phyloP scores from a whole-genome alignment of 331 rosid species.

The Malus hybrid region DNA sequence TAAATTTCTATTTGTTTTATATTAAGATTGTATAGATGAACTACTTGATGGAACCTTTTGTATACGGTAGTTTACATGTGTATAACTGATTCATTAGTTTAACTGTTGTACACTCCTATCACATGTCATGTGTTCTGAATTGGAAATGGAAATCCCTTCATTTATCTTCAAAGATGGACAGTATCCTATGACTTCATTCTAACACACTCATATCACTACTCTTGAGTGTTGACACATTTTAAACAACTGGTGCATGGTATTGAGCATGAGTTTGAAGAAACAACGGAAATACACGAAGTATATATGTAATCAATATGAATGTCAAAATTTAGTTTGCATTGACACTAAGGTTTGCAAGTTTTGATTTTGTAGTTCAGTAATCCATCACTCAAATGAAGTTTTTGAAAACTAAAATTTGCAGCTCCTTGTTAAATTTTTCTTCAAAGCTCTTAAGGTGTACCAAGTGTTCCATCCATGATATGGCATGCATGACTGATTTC shows the following conservation, averaged over 20 bases:
- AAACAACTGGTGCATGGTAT: slow-evolving; percentile 43
- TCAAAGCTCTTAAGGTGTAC: too few relatives aligned
- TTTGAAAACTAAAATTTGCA: too few relatives aligned
- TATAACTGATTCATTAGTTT: background rate
- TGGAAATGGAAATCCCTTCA: background rate
- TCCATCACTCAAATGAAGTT: too few relatives aligned
- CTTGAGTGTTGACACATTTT: background rate
- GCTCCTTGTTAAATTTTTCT: too few relatives aligned
- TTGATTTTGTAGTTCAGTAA: too few relatives aligned
- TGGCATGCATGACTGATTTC: too few relatives aligned
- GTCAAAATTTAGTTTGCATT: slow-evolving; percentile 17
- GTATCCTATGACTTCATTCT: background rate
- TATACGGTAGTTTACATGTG: background rate
- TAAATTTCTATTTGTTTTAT: slow-evolving; percentile 6
- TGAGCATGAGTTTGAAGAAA: slow-evolving; percentile 52
- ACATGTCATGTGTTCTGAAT: background rate
- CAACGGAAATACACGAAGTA: slow-evolving; percentile 42
- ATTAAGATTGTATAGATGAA: background rate
- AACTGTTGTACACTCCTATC: background rate
- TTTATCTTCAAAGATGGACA: background rate
- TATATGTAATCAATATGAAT: slow-evolving; percentile 70
- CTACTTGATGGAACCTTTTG: background rate
- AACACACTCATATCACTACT: background rate
- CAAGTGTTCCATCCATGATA: too few relatives aligned
- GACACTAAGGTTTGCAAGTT: too few relatives aligned